A percentile compares a stretch with the other conserved stretches of the same genome.
Evolutionary conservation across 495 filamentous ascomycete genomes (phyloP).

Genomic region (Penicillium argentinense): DNA sequence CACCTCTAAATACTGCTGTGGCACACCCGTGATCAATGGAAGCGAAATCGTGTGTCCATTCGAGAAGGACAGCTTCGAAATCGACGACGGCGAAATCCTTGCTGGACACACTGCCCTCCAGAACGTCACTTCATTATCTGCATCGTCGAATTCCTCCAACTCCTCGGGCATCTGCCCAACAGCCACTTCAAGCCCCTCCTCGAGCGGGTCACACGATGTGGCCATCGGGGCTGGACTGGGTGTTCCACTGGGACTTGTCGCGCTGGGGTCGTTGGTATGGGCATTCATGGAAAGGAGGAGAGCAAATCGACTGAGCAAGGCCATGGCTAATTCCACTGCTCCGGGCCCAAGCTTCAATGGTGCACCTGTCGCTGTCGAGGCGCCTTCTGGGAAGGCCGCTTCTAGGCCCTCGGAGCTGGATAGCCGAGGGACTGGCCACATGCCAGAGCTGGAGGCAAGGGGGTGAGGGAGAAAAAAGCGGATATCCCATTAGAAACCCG

Average conservation of each 20-base stretch:
- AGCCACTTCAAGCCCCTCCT: conserved; percentile 21
- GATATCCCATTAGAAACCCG: not conserved
- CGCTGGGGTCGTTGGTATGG: conserved; percentile 28
- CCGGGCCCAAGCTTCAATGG: not conserved
- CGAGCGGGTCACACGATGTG: conserved; percentile 20
- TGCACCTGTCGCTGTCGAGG: not conserved
- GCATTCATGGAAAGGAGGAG: conserved; percentile 26
- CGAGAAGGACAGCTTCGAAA: conserved; percentile 16
- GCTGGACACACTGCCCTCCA: conserved; percentile 21
- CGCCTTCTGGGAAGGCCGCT: not conserved
- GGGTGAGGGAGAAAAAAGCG: conserved; percentile 4
- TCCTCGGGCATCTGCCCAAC: conserved; percentile 28
- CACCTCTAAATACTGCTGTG: conserved; percentile 31
- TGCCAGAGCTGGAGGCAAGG: conserved; percentile 15
- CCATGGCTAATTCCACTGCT: not conserved
- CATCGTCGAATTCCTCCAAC: conserved; percentile 10
- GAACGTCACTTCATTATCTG: conserved; percentile 11
- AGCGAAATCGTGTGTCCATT: conserved; percentile 18
- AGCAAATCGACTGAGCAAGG: conserved; percentile 9
- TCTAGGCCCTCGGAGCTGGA: conserved; percentile 15
- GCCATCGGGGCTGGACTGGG: conserved; percentile 32
- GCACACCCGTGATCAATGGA: conserved; percentile 18
- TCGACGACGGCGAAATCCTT: conserved; percentile 18
- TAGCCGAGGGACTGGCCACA: not conserved
- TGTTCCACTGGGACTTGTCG: conserved; percentile 30